Evolutionary conservation across 1,284 basidiomycete genomes (phyloP).

Genomic region (Cutaneotrichosporon mucoides): DNA sequence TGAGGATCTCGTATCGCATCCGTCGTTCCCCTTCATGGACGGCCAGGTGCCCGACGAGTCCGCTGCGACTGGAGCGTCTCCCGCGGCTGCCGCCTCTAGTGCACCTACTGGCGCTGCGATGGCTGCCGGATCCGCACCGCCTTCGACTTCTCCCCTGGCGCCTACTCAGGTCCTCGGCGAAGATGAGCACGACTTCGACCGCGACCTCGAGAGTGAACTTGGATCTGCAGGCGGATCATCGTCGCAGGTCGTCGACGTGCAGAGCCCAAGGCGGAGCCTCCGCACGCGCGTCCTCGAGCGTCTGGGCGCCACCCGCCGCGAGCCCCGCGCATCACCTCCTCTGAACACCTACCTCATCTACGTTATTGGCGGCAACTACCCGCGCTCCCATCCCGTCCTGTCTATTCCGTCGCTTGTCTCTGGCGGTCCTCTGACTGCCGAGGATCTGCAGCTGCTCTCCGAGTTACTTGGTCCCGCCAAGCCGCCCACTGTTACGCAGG

Average conservation of each 20-base stretch:
- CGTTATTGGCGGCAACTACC: constrained; percentile 69
- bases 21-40: constrained; percentile 41
- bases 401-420: constrained; percentile 65
- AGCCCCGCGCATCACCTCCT: constrained; percentile 14
- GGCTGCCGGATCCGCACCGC: not conserved
- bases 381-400: constrained; percentile 76
- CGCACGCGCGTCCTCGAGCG: constrained; percentile 29
- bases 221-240: not conserved
- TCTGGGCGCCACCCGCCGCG: constrained; percentile 12
- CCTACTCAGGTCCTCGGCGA: not conserved
- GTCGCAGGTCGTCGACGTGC: not conserved
- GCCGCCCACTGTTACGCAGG: constrained; percentile 69
- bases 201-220: constrained; percentile 13
- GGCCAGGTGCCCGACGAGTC: constrained; percentile 27
- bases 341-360: constrained; percentile 46
- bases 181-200: constrained; percentile 9
- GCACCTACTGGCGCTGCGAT: too few species aligned
- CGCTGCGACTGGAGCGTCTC: too few species aligned
- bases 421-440: constrained; percentile 53
- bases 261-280: constrained; percentile 20
- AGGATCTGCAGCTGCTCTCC: constrained; percentile 69
- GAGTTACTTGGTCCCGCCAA: constrained; percentile 42
- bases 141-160: not conserved
- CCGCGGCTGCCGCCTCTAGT: not conserved
- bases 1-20: constrained; percentile 38